These are phyloP conservation scores for Paecilomyces formosus DNA, from an alignment of 2,329 filamentous ascomycete species.

Conservation along the genomic window DNA sequence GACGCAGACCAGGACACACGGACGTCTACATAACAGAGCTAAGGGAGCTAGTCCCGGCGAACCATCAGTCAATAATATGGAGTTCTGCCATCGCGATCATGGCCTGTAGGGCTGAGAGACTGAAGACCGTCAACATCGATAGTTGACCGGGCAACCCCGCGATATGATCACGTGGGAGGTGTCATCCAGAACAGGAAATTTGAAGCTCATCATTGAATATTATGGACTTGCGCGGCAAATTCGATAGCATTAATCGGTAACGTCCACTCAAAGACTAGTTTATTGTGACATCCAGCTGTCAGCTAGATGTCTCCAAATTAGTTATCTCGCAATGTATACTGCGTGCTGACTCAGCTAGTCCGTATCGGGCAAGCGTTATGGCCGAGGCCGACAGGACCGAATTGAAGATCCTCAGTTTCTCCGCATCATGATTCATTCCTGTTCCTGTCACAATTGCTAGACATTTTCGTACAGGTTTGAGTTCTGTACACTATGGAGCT, in stretches of 20 bases:
- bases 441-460: neutral
- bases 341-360: neutral
- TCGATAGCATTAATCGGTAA: too few species aligned
- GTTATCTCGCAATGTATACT: too few species aligned
- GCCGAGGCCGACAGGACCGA: neutral
- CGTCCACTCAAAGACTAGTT: too few species aligned
- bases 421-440: neutral
- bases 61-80: neutral
- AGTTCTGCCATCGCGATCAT: neutral
- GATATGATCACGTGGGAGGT: conserved; percentile 5
- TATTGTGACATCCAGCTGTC: too few species aligned
- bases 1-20: neutral
- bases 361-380: neutral
- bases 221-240: too few species aligned
- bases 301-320: too few species aligned
- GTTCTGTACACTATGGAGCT: neutral
- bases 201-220: neutral
- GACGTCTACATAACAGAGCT: neutral
- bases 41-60: neutral
- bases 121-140: neutral
- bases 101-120: neutral
- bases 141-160: conserved; percentile 9
- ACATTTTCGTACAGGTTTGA: neutral
- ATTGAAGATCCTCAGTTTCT: neutral
- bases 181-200: neutral